A percentile compares a stretch with the other conserved stretches of the same genome.
Conservation (phyloP, 2,329 filamentous ascomycete genomes). For the Ascosphaera pollenicola region DNA sequence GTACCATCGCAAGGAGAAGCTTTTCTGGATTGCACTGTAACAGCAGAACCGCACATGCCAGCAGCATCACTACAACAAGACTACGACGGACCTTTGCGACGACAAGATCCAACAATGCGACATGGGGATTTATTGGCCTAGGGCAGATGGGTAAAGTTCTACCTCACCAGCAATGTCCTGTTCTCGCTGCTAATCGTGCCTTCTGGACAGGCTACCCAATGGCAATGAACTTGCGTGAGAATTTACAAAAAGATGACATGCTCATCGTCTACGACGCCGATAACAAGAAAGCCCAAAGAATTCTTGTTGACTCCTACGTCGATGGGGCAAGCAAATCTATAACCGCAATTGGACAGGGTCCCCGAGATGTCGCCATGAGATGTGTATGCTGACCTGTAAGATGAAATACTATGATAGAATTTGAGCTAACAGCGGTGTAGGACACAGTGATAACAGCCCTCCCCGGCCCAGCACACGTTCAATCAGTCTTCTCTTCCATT, state of each 20-base stretch:
- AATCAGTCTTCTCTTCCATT: constrained; percentile 58
- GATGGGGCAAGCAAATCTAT: constrained; percentile 28
- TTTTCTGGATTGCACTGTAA: too few species aligned
- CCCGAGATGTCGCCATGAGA: constrained; percentile 42
- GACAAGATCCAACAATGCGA: constrained; percentile 14
- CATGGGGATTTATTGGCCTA: constrained; percentile 37
- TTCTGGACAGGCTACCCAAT: constrained; percentile 42
- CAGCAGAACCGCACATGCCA: too few species aligned
- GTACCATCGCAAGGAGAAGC: too few species aligned
- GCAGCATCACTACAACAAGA: too few species aligned
- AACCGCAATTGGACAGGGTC: constrained; percentile 33
- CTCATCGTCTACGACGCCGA: constrained; percentile 47
- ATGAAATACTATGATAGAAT: too few species aligned
- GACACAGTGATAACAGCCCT: constrained; percentile 73
- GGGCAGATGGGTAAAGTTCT: constrained; percentile 35
- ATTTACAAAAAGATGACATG: constrained; percentile 39
- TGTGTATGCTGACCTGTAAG: constrained; percentile 44
- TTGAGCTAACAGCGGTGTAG: constrained; percentile 30
- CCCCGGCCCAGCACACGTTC: constrained; percentile 73
- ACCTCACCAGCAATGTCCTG: constrained; percentile 1
- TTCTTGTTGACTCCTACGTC: too few species aligned
- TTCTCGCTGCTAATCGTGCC: constrained; percentile 5
- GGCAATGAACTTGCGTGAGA: constrained; percentile 47
- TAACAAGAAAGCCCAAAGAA: constrained; percentile 27
- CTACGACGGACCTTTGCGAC: not conserved